phyloP scores from a whole-genome alignment of 2,329 filamentous ascomycete species.

The Aureobasidium zeae region DNA sequence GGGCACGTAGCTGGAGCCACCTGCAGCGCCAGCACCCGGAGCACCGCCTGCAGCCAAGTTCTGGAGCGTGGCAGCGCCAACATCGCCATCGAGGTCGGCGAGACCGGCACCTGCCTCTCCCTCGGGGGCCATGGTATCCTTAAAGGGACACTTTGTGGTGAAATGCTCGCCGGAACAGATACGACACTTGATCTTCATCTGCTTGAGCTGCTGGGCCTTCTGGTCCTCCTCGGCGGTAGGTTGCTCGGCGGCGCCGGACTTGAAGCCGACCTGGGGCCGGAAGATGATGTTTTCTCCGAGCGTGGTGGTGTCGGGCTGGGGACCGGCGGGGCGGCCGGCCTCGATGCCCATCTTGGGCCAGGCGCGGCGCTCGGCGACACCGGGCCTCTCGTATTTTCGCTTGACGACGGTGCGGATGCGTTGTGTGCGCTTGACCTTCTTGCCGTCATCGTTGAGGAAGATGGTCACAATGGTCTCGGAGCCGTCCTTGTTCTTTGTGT shows the following conservation, averaged over 20 bases:
- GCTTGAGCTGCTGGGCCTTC: conserved; percentile 67
- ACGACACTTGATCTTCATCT: conserved; percentile 99
- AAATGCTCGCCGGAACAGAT: conserved; percentile 99
- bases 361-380: conserved; percentile 85
- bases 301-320: conserved; percentile 79
- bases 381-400: conserved; percentile 80
- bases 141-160: conserved; percentile 97
- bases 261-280: conserved; percentile 88
- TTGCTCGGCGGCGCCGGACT: conserved; percentile 66
- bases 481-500: conserved; percentile 95
- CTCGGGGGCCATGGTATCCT: conserved; percentile 95
- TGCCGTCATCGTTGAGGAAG: conserved; percentile 81
- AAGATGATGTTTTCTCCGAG: conserved; percentile 98
- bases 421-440: conserved; percentile 95
- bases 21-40: conserved; percentile 22
- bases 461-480: conserved; percentile 92
- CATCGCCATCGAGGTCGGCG: conserved; percentile 39
- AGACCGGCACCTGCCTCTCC: conserved; percentile 37
- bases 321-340: conserved; percentile 73
- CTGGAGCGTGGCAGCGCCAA: conserved; percentile 34
- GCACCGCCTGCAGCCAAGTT: conserved; percentile 39
- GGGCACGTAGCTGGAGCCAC: conserved; percentile 83
- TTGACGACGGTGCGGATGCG: conserved; percentile 88
- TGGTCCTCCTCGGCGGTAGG: conserved; percentile 60
- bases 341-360: conserved; percentile 91